phyloP scores from a whole-genome alignment of 1,139 yeast species.

The Candida neerlandica region DNA sequence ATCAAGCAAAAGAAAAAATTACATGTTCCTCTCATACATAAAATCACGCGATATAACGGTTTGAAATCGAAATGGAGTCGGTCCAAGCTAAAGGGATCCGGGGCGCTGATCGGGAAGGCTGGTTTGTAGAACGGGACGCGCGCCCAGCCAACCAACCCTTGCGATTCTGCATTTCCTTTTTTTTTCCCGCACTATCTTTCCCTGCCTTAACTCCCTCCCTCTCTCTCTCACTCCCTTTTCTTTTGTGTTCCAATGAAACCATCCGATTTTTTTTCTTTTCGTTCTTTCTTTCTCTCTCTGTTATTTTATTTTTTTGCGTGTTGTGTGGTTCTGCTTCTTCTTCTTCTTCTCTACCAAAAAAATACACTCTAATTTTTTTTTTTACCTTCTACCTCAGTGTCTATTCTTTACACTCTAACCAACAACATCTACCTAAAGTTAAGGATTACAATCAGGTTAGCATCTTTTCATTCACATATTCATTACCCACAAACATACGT shows the following conservation, averaged over 20 bases:
- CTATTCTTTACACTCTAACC: too few relatives aligned
- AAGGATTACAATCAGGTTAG: too few relatives aligned
- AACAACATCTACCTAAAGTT: too few relatives aligned
- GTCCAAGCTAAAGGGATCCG: not conserved
- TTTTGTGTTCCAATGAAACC: conserved; percentile 4
- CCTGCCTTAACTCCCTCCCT: too few relatives aligned
- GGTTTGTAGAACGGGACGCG: too few relatives aligned
- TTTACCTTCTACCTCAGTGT: not conserved
- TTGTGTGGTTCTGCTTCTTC: not conserved
- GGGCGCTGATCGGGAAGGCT: not conserved
- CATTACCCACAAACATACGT: not conserved
- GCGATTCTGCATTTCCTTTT: not conserved
- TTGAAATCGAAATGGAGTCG: not conserved
- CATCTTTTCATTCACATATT: not conserved
- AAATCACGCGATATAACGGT: conserved; percentile 1
- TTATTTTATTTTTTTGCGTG: not conserved
- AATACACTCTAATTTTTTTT: not conserved
- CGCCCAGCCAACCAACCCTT: too few relatives aligned
- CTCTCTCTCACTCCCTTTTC: not conserved
- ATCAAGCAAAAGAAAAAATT: not conserved
- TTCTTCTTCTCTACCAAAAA: not conserved
- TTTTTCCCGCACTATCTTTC: not conserved
- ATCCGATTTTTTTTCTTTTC: conserved; percentile 3
- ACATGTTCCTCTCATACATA: not conserved
- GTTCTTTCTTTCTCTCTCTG: not conserved